A percentile compares a stretch with the other conserved stretches of the same genome.
Conservation (phyloP, 148 eudicot genomes). For the Pouteria glomerata region DNA sequence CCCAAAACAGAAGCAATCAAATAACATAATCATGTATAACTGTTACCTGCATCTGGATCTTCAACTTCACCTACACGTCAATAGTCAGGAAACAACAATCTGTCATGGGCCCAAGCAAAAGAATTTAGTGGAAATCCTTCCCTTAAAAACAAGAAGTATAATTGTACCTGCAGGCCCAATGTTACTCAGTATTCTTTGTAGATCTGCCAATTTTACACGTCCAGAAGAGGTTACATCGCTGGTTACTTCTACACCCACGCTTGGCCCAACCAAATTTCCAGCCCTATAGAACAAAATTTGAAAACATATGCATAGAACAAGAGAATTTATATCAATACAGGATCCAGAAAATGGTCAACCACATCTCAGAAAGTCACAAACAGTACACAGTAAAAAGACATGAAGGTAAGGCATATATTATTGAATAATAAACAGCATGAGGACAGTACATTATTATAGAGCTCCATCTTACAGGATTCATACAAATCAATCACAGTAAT, state of each 20-base stretch:
- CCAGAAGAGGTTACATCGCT: constrained; percentile 91
- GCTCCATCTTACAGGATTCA: background rate
- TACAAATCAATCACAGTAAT: background rate
- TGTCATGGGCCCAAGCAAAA: constrained; percentile 11
- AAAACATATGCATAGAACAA: background rate
- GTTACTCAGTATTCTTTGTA: constrained; percentile 89
- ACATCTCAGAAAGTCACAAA: background rate
- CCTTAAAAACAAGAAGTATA: background rate
- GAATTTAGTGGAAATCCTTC: background rate
- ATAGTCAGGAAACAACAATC: constrained; percentile 6
- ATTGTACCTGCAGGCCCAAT: constrained; percentile 66
- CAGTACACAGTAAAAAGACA: too few relatives aligned
- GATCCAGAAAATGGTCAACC: background rate
- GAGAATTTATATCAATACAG: background rate
- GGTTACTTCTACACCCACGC: constrained; percentile 64
- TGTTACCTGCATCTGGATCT: constrained; percentile 91
- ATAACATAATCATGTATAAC: background rate
- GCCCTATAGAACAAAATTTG: constrained; percentile 43
- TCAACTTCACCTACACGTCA: constrained; percentile 45
- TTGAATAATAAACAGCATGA: too few relatives aligned
- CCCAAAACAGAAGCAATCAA: background rate
- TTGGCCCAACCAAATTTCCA: constrained; percentile 80
- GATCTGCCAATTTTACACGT: constrained; percentile 82
- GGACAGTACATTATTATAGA: background rate
- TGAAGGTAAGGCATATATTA: too few relatives aligned